Evolutionary conservation across 768 basidiomycete species (phyloP), one percentile per base, ranked within the genome.

Genomic region (Rhizopogon roseolus): DNA sequence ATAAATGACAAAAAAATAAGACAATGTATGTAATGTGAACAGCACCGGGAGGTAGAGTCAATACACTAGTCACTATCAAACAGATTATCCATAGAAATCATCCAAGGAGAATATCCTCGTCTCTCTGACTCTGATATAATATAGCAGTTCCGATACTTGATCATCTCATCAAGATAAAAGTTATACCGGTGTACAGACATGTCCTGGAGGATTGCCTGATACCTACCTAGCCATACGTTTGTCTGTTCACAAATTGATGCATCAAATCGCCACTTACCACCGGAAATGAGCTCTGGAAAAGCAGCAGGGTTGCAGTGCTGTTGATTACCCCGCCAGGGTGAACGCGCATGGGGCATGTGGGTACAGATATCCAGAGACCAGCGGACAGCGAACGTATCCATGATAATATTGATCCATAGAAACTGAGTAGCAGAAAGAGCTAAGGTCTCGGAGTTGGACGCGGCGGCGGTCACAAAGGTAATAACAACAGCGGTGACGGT

Each of bases 161-260:
- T 49, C 49, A 49, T 38, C 3, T 49, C n/a, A 27, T 49, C 34
- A 7, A 49, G 49, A 36, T 34, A 49, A 36, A 49, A n/a, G 40
- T 66, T 63, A 42, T 57, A 67, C n/a, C 43, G 32, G 17, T 53
- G 41, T 16, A 44, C 50, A 25, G 43, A 5, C 70, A 71, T 68
- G 53, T 68, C 66, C 6, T 63, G 52, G 5, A 64, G 55, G 32
- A 71, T 69, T 0, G 68, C 49, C 32, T 64, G 60, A 53, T 63
- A 71, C 0, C 65, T 64, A 3, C 63, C 67, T 22, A 72, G 56
- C 71, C 71, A 73, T 14, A 57, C 64, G 53, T 73, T 73, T 0
- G 62, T 61, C 53, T 71, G 66, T 50, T 73, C 70, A 13, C 67
- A 68, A 13, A 57, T 59, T 2, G 71, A 73, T 1, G 69, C 66